phyloP scores from a whole-genome alignment of 805 yeast genomes.

The Cyberlindnera galapagoensis region DNA sequence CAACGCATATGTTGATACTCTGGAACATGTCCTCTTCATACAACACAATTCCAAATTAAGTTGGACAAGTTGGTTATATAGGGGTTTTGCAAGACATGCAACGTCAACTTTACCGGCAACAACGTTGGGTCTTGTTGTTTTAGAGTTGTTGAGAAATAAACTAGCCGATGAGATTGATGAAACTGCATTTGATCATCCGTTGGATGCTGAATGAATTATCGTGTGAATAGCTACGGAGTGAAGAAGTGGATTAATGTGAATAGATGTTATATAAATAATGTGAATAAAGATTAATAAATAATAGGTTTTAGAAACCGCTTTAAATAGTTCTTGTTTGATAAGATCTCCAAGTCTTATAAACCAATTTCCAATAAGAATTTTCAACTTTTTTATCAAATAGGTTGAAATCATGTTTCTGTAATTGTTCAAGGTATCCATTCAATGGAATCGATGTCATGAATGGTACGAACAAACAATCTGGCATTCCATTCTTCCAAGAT shows the following conservation, averaged over 20 bases:
- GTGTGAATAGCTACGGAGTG: too few species aligned
- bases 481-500: conserved; percentile 40
- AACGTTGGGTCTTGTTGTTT: conserved; percentile 74
- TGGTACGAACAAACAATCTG: conserved; percentile 64
- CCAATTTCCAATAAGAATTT: conserved; percentile 22
- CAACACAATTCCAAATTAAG: conserved; percentile 47
- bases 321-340: conserved; percentile 16
- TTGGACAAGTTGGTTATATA: conserved; percentile 66
- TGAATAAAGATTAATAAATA: not conserved
- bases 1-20: conserved; percentile 73
- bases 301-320: too few species aligned
- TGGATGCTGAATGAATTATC: too few species aligned
- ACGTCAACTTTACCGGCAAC: conserved; percentile 81
- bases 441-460: conserved; percentile 64
- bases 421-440: conserved; percentile 48
- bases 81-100: conserved; percentile 71
- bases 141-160: conserved; percentile 67
- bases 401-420: conserved; percentile 64
- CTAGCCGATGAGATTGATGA: conserved; percentile 22
- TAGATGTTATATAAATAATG: not conserved
- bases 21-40: conserved; percentile 49
- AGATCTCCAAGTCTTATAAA: conserved; percentile 22
- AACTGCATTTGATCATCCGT: too few species aligned
- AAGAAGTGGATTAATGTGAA: too few species aligned
- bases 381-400: conserved; percentile 28